Percentiles rank a stretch among this genome's conserved stretches.
Evolutionary conservation across 2,329 filamentous ascomycete genomes (phyloP).

Genomic region (Rhynchosporium secalis): DNA sequence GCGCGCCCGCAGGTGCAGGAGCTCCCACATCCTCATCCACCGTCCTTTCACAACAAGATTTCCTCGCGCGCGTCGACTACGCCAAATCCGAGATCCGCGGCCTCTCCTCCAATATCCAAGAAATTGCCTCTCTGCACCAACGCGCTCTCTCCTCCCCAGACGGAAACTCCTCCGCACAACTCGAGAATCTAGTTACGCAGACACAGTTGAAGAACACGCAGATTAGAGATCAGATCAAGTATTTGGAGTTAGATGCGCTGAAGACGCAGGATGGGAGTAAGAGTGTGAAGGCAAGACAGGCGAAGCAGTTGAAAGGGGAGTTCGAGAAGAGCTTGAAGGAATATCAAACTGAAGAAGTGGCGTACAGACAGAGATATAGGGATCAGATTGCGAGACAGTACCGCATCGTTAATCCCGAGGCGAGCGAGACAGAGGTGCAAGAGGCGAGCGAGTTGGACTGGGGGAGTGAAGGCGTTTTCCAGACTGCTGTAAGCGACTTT

Average conservation of each 20-base stretch:
- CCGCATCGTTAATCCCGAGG: conserved; percentile 78
- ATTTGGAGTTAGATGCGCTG: conserved; percentile 68
- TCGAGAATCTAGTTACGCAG: conserved; percentile 65
- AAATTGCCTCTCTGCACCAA: conserved; percentile 70
- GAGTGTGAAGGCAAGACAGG: conserved; percentile 69
- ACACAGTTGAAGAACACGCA: conserved; percentile 72
- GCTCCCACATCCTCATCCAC: conserved; percentile 31
- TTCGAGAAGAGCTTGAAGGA: conserved; percentile 71
- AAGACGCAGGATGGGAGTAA: conserved; percentile 62
- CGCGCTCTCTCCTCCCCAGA: conserved; percentile 68
- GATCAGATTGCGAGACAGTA: conserved; percentile 81
- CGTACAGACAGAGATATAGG: conserved; percentile 69
- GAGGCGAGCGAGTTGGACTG: conserved; percentile 70
- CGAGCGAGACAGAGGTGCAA: conserved; percentile 69
- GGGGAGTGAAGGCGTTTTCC: conserved; percentile 79
- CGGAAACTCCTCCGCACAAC: conserved; percentile 49
- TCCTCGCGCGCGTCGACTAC: conserved; percentile 65
- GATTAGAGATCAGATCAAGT: conserved; percentile 78
- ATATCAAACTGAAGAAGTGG: conserved; percentile 70
- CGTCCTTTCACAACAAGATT: conserved; percentile 63
- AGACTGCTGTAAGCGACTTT: conserved; percentile 67
- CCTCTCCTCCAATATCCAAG: conserved; percentile 65
- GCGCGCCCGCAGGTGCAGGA: conserved; percentile 23
- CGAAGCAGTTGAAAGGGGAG: conserved; percentile 69
- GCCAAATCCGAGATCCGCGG: conserved; percentile 67